phyloP scores from a whole-genome alignment of 768 basidiomycete species.

The Agaricus bisporus region DNA sequence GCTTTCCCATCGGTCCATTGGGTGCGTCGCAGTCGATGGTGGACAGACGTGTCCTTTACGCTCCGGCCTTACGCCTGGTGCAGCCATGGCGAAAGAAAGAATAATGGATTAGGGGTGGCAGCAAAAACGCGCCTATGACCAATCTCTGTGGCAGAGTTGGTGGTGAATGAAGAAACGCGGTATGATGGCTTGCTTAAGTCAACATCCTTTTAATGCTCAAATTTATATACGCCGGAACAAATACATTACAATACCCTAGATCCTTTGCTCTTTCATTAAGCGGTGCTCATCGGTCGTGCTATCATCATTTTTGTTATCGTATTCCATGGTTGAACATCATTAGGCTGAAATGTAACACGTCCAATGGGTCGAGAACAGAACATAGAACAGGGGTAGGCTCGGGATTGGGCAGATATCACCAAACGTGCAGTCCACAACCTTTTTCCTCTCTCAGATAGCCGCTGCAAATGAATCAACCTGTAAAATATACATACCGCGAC shows the following conservation, averaged over 20 bases:
- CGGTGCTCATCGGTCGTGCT: neutral
- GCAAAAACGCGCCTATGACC: constrained; percentile 9
- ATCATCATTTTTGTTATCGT: neutral
- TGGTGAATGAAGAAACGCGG: constrained; percentile 25
- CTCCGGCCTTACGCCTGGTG: constrained; percentile 18
- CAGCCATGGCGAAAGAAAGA: constrained; percentile 32
- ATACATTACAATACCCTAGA: constrained; percentile 40
- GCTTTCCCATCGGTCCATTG: constrained; percentile 81
- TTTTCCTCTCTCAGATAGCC: neutral
- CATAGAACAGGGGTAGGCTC: neutral
- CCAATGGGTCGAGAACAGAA: neutral
- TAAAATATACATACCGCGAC: neutral
- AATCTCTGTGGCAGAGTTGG: constrained; percentile 9
- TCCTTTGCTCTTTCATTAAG: neutral
- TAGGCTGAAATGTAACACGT: neutral
- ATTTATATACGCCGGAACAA: constrained; percentile 38
- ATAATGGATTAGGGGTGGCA: constrained; percentile 17
- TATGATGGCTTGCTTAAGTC: constrained; percentile 26
- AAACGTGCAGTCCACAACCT: constrained; percentile 2
- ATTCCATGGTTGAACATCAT: neutral
- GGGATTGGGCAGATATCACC: neutral
- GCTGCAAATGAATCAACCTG: neutral
- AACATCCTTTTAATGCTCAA: constrained; percentile 28
- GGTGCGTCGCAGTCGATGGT: constrained; percentile 63
- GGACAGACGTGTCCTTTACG: constrained; percentile 46